Base-by-base conservation (phyloP, 257 asterid species). In the Plantago ovata region DNA sequence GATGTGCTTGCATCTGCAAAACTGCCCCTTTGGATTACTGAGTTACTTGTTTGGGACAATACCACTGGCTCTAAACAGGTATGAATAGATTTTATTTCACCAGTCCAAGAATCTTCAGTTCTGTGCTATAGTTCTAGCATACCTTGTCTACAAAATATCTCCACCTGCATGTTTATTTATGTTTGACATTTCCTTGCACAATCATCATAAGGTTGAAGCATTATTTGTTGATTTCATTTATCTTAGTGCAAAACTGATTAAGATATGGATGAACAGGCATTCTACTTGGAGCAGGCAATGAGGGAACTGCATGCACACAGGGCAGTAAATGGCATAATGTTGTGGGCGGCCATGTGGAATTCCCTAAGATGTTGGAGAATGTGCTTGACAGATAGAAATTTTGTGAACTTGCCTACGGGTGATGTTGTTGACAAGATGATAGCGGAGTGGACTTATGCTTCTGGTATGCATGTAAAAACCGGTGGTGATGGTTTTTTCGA, bases 21-120 rank as follows among this genome's bases (percentile, higher is more conserved):
- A 6, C 18, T 72, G 60, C 78, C 81, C 22, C 53, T 76, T 21
- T 76, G 81, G 81, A 8, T 72, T 3, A 72, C 73, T 0, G 81
- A 72, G 38, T 28, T 76, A 21, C 71, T 70, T 32, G 66, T 53
- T 33, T 13, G 12, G 5, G 36, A 3, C 36, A 16, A 59, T 0
- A 11, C 13, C 2, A 0, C 42, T 3, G 24, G 55, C 19, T 10
- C 3, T 50, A 70, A 81, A 4, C 83, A 84, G 76, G 88, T 75
- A 72, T 9, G 13, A 3, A 19, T 19, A 9, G 23, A 2, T 3
- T 7, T 48, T 19, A 11, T 28, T 47, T 10, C 18, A 46, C 7
- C 36, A 28, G 36, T 28, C 36, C 36, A 28, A 28, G 36, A 28
- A 28, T 6, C 36, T 28, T 28, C 2, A 28, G 36, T 28, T 28